phyloP scores from a whole-genome alignment of 805 yeast species.

The Lipomyces spencermartinsiae region DNA sequence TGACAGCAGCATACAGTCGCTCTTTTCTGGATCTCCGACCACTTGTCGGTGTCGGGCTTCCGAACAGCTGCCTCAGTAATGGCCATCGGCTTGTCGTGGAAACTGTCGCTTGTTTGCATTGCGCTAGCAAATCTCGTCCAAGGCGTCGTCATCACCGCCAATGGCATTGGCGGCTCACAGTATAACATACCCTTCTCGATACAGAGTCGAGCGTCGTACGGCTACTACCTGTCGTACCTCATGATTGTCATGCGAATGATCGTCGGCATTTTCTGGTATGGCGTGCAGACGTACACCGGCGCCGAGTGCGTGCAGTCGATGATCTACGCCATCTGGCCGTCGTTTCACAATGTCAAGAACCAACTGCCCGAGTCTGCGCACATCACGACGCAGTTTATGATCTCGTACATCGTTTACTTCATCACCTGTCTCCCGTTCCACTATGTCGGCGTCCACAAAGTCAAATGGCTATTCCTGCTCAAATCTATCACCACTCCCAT shows the following conservation, averaged over 20 bases:
- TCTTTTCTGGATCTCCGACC: conserved; percentile 39
- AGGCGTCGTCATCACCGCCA: conserved; percentile 50
- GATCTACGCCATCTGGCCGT: conserved; percentile 74
- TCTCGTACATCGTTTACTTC: conserved; percentile 85
- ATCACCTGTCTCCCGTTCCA: conserved; percentile 77
- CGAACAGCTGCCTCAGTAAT: conserved; percentile 53
- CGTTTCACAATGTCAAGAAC: conserved; percentile 50
- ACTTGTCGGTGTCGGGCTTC: conserved; percentile 51
- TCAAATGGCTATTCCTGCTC: conserved; percentile 83
- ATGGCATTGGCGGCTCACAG: conserved; percentile 56
- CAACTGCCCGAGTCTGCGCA: conserved; percentile 41
- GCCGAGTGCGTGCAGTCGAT: conserved; percentile 64
- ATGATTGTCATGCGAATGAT: conserved; percentile 57
- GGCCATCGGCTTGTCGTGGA: conserved; percentile 53
- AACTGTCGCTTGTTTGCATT: conserved; percentile 53
- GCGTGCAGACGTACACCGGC: conserved; percentile 57
- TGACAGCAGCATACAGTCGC: conserved; percentile 33
- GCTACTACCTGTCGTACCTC: conserved; percentile 54
- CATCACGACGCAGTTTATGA: conserved; percentile 58
- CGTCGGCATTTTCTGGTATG: conserved; percentile 64
- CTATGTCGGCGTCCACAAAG: conserved; percentile 81
- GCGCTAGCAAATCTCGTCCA: conserved; percentile 54
- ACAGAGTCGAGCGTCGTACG: conserved; percentile 53
- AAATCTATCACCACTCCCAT: conserved; percentile 80
- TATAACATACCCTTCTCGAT: conserved; percentile 60